Evolutionary conservation across 495 filamentous ascomycete species (phyloP).

Genomic region (Penicillium ucsense): DNA sequence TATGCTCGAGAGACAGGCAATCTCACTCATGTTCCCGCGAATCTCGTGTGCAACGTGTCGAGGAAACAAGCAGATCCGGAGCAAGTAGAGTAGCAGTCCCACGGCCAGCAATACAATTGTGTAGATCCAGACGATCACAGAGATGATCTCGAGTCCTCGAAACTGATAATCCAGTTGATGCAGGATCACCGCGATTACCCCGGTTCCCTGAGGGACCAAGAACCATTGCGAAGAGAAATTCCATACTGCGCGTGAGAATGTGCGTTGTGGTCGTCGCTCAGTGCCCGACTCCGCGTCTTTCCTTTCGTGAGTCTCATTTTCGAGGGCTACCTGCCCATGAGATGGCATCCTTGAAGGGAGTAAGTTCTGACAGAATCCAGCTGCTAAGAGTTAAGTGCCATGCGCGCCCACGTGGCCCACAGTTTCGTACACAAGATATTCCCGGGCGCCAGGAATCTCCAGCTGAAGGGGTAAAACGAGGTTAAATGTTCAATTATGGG

Average conservation of each 20-base stretch:
- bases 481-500: too few relatives aligned
- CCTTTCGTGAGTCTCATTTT: background rate
- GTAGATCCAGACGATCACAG: slow-evolving; percentile 7
- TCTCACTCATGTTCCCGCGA: slow-evolving; percentile 15
- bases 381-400: too few relatives aligned
- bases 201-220: slow-evolving; percentile 23
- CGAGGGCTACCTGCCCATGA: background rate
- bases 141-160: slow-evolving; percentile 14
- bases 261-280: background rate
- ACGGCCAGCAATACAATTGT: slow-evolving; percentile 15
- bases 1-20: slow-evolving; percentile 23
- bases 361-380: too few relatives aligned
- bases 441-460: too few relatives aligned
- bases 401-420: too few relatives aligned
- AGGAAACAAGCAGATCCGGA: slow-evolving; percentile 19
- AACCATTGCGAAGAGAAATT: slow-evolving; percentile 24
- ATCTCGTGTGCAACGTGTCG: slow-evolving; percentile 15
- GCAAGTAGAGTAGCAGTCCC: slow-evolving; percentile 11
- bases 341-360: too few relatives aligned
- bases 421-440: too few relatives aligned
- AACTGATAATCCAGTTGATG: slow-evolving; percentile 26
- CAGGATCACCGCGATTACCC: slow-evolving; percentile 19
- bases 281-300: background rate
- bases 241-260: slow-evolving; percentile 12
- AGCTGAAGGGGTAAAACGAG: too few relatives aligned